Evolutionary conservation across 208 protist genomes (phyloP), one percentile per base, ranked within the genome.

Genomic region (Vickermania spadyakhi): DNA sequence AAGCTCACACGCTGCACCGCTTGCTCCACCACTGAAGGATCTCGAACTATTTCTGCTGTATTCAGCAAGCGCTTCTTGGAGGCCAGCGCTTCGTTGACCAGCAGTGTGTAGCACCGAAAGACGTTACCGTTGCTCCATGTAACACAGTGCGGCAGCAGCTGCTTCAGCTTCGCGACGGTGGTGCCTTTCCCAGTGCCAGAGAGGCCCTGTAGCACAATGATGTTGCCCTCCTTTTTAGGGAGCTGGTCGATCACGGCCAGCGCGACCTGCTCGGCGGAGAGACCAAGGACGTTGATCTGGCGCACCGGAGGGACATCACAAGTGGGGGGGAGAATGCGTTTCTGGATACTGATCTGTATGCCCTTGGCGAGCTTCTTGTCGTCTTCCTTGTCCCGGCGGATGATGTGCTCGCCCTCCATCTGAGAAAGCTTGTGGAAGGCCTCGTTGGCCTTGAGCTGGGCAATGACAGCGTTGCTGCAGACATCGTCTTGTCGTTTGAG

Each of bases 91-190:
- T 92, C 79, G 52, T 79, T 58, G 52, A 73, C 78, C 28, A 94
- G 74, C 60, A 90, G 77, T 2, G 91, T 95, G 73, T 95, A 93
- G 69, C 85, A 81, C 52, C 91, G 81, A 68, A 96, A 96, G 13
- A 96, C 79, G 60, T 96, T 96, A 31, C 91, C 91, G 62, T 96
- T 96, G 65, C 88, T 95, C 91, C 91, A 96, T 50, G 84, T 75
- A 13, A 94, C 79, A 42, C 84, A 93, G 31, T 73, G 70, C 1
- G 91, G 88, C 28, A 96, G 82, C 42, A 56, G 54, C 21, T 73
- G 30, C 58, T 86, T 69, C 42, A 96, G 75, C 58, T 87, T 91
- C 27, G 50, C 36, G 57, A 91, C 87, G 0, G 91, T 96, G 21
- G 91, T 96, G 11, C 88, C 91, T 61, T 96, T 96, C 27, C 91